Base-by-base conservation (phyloP, 2,329 filamentous ascomycete genomes). In the Sarocladiaceae sp. region DNA sequence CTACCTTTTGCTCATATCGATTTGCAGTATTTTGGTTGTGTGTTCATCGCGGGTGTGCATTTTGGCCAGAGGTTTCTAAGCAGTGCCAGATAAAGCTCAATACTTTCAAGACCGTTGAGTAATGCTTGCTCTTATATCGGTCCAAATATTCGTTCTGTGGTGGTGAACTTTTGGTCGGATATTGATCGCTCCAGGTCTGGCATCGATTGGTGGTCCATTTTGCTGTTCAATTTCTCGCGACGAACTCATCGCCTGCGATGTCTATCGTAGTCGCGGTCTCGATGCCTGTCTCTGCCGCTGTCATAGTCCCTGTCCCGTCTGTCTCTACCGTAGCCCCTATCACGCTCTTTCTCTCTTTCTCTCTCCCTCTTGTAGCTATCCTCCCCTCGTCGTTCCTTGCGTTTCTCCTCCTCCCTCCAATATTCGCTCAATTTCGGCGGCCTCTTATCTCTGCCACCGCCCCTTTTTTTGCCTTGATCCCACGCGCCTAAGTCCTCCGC, bases 401-500 rank as follows among this genome's bases (percentile, higher is more conserved):
- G 67, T 55, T 70, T 72, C 31, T 67, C 71, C 57, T 72, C 68
- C 52, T 72, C 73, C 4, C 66, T 66, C 23, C 69, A 67, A 54
- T 81, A 81, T 47, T 82, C 77, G 22, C 77, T 70, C 12, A 82
- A 62, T 37, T 74, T 69, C 12, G 75, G 75, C 10, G 72, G 67
- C 47, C 68, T 63, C 65, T 66, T 50, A 53, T 55, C 23, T 23
- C 23, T 7, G 31, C 48, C n/a, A 4, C 48, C 37, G 20, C 29
- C 57, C 48, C 70, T 63, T 57, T 72, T 75, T 54, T 75, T 75
- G 61, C 80, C 79, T 54, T 87, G 88, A 12, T 91, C 87, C 89
- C 89, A 95, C 1, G 82, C 86, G 1, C 88, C 90, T 17, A 95
- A 71, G 59, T 95, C 89, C 56, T 89, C 79, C 20, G 75, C 80